Percentiles rank a stretch among this genome's conserved stretches.
Evolutionary conservation across 1,284 basidiomycete species (phyloP).

Genomic region (Ustilago cynodontis): DNA sequence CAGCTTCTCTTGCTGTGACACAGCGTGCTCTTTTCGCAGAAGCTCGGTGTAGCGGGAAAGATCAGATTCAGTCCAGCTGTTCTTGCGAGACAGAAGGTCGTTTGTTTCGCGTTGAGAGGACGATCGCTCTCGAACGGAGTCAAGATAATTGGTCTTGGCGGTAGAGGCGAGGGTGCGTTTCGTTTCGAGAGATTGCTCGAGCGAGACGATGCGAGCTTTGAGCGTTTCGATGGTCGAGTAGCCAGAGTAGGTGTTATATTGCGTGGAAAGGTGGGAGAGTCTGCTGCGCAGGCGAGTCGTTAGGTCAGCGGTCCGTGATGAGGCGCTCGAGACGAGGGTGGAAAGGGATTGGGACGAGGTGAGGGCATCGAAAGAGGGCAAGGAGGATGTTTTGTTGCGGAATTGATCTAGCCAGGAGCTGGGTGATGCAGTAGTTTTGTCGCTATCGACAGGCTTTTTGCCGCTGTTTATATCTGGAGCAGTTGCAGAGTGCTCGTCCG

Average conservation of each 20-base stretch:
- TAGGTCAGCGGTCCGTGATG: constrained; percentile 5
- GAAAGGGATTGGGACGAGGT: constrained; percentile 24
- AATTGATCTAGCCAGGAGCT: constrained; percentile 10
- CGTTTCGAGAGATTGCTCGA: constrained; percentile 28
- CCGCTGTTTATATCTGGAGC: background rate
- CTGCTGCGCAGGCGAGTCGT: constrained; percentile 11
- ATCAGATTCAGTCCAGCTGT: constrained; percentile 60
- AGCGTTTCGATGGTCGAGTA: constrained; percentile 57
- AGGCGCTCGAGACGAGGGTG: background rate
- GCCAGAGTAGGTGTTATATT: constrained; percentile 62
- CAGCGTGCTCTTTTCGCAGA: constrained; percentile 59
- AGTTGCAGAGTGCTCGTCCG: background rate
- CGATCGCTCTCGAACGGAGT: constrained; percentile 51
- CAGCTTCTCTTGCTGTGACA: constrained; percentile 46
- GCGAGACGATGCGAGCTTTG: constrained; percentile 42
- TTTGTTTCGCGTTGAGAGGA: constrained; percentile 60
- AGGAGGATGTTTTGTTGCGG: constrained; percentile 10
- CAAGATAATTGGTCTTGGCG: constrained; percentile 52
- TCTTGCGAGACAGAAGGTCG: constrained; percentile 63
- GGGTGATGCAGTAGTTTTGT: background rate
- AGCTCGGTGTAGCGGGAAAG: constrained; percentile 61
- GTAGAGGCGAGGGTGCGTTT: constrained; percentile 11
- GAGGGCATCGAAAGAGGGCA: constrained; percentile 25
- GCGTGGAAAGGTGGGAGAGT: constrained; percentile 36
- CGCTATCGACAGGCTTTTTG: background rate